A percentile compares a stretch with the other conserved stretches of the same genome.
Evolutionary conservation across 805 yeast genomes (phyloP).

Genomic region (Clavispora santaluciae): DNA sequence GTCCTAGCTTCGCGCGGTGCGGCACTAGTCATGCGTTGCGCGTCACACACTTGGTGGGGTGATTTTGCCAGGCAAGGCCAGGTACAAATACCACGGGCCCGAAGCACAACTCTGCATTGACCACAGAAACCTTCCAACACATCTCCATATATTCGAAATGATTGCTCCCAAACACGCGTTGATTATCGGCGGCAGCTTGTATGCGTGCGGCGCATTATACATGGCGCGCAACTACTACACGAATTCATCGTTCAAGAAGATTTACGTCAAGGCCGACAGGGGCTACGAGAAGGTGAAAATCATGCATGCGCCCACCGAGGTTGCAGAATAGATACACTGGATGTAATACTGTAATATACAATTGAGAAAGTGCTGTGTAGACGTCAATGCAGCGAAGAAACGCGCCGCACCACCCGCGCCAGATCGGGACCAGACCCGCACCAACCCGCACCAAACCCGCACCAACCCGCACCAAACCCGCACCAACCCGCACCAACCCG

Average conservation of each 20-base stretch:
- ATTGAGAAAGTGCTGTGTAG: too few species aligned
- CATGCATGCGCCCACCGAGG: conserved; percentile 16
- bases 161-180: conserved; percentile 21
- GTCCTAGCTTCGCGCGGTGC: too few species aligned
- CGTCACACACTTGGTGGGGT: background rate
- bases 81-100: background rate
- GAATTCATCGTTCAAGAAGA: conserved; percentile 24
- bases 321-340: background rate
- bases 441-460: too few species aligned
- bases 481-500: too few species aligned
- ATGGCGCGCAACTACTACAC: conserved; percentile 31
- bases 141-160: conserved; percentile 4
- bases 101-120: background rate
- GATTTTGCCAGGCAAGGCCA: background rate
- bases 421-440: too few species aligned
- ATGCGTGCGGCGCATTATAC: conserved; percentile 28
- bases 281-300: conserved; percentile 23
- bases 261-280: conserved; percentile 26
- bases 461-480: too few species aligned
- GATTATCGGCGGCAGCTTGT: conserved; percentile 26
- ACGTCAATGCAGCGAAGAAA: too few species aligned
- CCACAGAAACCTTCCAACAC: background rate
- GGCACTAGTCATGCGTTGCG: background rate
- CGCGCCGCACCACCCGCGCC: too few species aligned
- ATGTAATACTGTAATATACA: too few species aligned